Percentiles rank a stretch among this genome's conserved stretches.
Conservation (phyloP, 1,139 yeast genomes). For the Candida sp. region DNA sequence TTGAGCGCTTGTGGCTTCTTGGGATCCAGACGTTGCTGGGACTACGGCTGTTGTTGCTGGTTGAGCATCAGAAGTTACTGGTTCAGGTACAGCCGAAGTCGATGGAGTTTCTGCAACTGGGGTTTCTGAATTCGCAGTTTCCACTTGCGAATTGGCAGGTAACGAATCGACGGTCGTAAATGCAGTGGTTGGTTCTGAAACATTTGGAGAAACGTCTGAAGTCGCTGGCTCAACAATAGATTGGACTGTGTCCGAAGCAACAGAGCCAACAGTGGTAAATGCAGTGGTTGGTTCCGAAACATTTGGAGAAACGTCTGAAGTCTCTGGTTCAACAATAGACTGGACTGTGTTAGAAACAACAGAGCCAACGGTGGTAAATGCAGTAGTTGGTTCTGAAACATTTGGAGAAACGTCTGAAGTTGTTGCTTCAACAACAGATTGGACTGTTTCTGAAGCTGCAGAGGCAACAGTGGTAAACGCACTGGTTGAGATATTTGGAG, state of each 20-base stretch:
- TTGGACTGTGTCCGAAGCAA: neutral
- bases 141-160: neutral
- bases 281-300: neutral
- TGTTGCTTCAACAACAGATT: neutral
- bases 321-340: neutral
- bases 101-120: constrained; percentile 1
- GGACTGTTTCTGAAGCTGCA: neutral
- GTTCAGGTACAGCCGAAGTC: constrained; percentile 1
- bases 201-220: neutral
- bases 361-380: constrained; percentile 5
- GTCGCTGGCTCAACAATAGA: neutral
- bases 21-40: constrained; percentile 1
- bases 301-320: constrained; percentile 2
- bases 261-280: neutral
- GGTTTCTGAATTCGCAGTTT: neutral
- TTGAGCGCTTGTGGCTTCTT: constrained; percentile 4
- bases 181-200: neutral
- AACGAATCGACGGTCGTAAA: neutral
- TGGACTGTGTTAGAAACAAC: constrained; percentile 2
- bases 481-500: constrained; percentile 3
- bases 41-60: constrained; percentile 1
- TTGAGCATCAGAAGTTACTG: neutral
- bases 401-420: constrained; percentile 3
- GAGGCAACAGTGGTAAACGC: neutral
- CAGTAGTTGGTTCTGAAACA: constrained; percentile 4